A percentile compares a stretch with the other conserved stretches of the same genome.
phyloP scores from a whole-genome alignment of 2,329 filamentous ascomycete genomes.

The Aureobasidium melanogenum region DNA sequence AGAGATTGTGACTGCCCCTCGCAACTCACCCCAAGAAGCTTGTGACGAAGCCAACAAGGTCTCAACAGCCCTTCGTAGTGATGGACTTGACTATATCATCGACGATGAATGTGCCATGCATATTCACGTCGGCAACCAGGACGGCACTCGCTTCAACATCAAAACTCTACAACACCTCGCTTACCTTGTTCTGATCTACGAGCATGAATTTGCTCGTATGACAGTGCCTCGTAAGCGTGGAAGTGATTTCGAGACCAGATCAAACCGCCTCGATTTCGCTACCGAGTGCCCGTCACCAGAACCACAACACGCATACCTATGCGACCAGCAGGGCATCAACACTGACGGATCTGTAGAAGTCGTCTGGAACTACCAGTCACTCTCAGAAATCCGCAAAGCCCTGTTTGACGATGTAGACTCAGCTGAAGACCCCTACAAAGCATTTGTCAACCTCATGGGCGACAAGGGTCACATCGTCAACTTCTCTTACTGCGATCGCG shows the following conservation, averaged over 20 bases:
- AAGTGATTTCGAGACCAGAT: constrained; percentile 9
- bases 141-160: constrained; percentile 12
- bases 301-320: neutral
- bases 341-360: neutral
- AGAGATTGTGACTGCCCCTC: constrained; percentile 7
- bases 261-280: constrained; percentile 13
- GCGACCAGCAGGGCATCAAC: constrained; percentile 1
- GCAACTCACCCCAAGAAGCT: neutral
- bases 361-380: constrained; percentile 1
- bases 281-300: constrained; percentile 6
- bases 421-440: neutral
- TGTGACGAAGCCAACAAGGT: neutral
- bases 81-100: constrained; percentile 9
- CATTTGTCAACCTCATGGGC: constrained; percentile 11
- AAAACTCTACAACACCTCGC: constrained; percentile 18
- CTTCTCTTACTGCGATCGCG: constrained; percentile 12
- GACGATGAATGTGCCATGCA: constrained; percentile 18
- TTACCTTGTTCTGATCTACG: constrained; percentile 18
- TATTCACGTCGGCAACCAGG: constrained; percentile 19
- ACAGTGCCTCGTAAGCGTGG: constrained; percentile 13
- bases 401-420: constrained; percentile 12
- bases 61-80: neutral
- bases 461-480: constrained; percentile 13
- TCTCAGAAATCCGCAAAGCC: constrained; percentile 8
- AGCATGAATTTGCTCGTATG: constrained; percentile 16